Evolutionary conservation across 2,329 filamentous ascomycete species (phyloP), one percentile per base, ranked within the genome.

Genomic region (Tricladium varicosporioides): DNA sequence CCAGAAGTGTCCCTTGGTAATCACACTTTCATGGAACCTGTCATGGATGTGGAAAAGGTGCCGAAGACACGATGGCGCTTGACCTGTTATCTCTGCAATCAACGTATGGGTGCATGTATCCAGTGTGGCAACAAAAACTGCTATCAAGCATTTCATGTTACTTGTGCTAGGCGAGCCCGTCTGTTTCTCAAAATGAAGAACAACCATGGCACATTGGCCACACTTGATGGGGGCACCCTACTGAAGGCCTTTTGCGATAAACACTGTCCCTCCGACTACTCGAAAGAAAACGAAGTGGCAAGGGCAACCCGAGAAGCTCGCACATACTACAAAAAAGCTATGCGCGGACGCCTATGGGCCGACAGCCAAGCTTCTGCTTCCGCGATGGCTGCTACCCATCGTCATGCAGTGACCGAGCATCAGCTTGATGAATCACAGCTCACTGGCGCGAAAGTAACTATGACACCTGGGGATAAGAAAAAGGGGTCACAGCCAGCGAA

Each of bases 61-160:
- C 94, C 94, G 0, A 94, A 92, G 71, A 92, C 87, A 60, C 84
- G 94, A 60, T 99, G 94, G 94, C 95, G 90, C 72, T 78, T 97
- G 69, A 87, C 84, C 43, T 99, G 94, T 75, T 99, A 99, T 72
- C 95, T 99, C 56, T 99, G 94, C 75, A 88, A 92, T 63, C 94
- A 99, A 74, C 89, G 87, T 67, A 99, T 99, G 94, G 94, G 94
- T 18, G 93, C 94, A 43, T 97, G 93, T 73, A 97, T 99, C 59
- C 94, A 99, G 73, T 99, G 94, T 73, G 91, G 92, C 59, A 97
- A 97, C 76, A 97, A 97, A 74, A 91, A 88, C 60, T 99, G 94
- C 73, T 99, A 96, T 70, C 88, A 93, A 69, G 94, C 94, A 8
- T 99, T 99, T 72, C 94, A 99, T 73, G 92, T 97, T 54, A 97